Percentiles rank a stretch among this genome's conserved stretches.
Conservation (phyloP, 768 basidiomycete species). For the Tremella fuciformis region DNA sequence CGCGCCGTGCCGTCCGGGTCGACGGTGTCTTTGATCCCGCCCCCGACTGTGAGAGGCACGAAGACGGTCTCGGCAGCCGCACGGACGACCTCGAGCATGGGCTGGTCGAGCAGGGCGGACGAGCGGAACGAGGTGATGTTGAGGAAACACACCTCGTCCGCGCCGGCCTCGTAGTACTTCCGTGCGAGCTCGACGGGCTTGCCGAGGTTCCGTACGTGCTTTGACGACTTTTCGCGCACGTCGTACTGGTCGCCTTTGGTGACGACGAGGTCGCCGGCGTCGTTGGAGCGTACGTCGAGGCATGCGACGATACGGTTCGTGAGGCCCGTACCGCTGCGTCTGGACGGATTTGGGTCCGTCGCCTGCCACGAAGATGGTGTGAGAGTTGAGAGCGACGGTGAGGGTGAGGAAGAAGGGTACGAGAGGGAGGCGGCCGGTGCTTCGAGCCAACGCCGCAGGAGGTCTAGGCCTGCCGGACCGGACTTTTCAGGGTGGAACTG, state of each 20-base stretch:
- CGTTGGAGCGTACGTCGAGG: slow-evolving; percentile 95
- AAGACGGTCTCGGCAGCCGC: slow-evolving; percentile 85
- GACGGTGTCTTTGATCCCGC: slow-evolving; percentile 91
- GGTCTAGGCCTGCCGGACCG: slow-evolving; percentile 74
- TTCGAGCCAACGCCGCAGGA: slow-evolving; percentile 75
- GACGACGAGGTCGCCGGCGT: slow-evolving; percentile 92
- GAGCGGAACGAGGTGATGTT: slow-evolving; percentile 99
- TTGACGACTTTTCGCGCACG: slow-evolving; percentile 72
- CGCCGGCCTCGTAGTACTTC: slow-evolving; percentile 79
- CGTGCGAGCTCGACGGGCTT: slow-evolving; percentile 90
- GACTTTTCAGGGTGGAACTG: slow-evolving; percentile 99
- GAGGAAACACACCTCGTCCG: slow-evolving; percentile 94
- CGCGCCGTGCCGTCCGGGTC: slow-evolving; percentile 91
- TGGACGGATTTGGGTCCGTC: slow-evolving; percentile 41
- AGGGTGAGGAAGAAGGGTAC: slow-evolving; percentile 9
- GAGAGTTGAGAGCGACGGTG: slow-evolving; percentile 14
- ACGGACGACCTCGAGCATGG: slow-evolving; percentile 94
- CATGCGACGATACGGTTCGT: slow-evolving; percentile 96
- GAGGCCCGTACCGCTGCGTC: slow-evolving; percentile 55
- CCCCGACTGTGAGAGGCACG: slow-evolving; percentile 97
- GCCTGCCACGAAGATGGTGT: slow-evolving; percentile 34
- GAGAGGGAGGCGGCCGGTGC: slow-evolving; percentile 44
- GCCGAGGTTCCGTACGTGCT: slow-evolving; percentile 83
- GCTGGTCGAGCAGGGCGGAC: slow-evolving; percentile 91
- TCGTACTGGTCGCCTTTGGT: slow-evolving; percentile 99